Evolutionary conservation across 2,329 filamentous ascomycete genomes (phyloP), one percentile per base, ranked within the genome.

Genomic region (Pyrenophora graminea): DNA sequence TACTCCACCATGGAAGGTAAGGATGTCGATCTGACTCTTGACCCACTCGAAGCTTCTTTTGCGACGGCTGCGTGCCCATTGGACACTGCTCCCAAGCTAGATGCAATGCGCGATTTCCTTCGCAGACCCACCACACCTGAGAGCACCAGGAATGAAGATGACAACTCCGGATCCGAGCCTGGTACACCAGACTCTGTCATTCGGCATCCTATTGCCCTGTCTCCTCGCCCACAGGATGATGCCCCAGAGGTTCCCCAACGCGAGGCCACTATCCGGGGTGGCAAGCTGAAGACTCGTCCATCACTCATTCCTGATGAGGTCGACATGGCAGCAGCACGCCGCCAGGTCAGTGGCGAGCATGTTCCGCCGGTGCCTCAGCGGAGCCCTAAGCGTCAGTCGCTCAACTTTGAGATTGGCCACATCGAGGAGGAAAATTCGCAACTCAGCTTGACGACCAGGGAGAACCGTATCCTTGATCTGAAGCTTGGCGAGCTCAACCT

Each of bases 141-240:
- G 41, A 58, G 37, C 1, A 51, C 37, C 6, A 56, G 59, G 1
- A 49, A 58, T 7, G 58, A 61, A 2, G 55, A 62, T 18, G 79
- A 79, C 34, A 77, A 82, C 25, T 80, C 82, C 0, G 81, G 81
- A 27, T 80, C 82, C 0, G 81, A 88, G 56, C 85, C 85, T 8
- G 83, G 85, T 30, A 95, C 91, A 6, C 92, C 93, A 12, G 89
- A 91, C 42, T 97, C 93, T 6, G 92, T 97, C 18, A 93, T 97
- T 58, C 89, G 90, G 55, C 89, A 92, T 65, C 85, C 86, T 2
- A 72, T 90, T 3, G 55, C 66, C 23, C 59, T 67, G 36, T 64
- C 67, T n/a, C 61, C 65, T 15, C 63, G 69, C 58, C 73, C 61
- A 6, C 70, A 77, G 2, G 71, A 74, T 13, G 80, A 84, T 39